A percentile compares a stretch with the other conserved stretches of the same genome.
Conservation (phyloP, 345 rosid species). For the Corchorus olitorius region DNA sequence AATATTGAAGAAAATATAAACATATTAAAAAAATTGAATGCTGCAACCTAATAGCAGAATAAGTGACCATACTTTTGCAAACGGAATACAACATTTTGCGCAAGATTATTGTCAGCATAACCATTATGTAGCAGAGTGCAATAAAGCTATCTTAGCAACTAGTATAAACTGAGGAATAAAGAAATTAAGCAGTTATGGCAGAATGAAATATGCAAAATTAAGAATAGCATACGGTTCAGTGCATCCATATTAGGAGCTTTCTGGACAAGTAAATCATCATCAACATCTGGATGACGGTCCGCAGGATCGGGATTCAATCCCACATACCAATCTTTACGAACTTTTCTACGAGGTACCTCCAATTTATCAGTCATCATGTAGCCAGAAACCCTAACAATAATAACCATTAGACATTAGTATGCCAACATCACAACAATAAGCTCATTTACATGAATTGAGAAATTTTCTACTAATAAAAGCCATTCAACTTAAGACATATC, state of each 20-base stretch:
- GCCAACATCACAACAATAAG: conserved; percentile 1
- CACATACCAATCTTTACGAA: conserved; percentile 86
- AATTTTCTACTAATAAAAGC: not conserved
- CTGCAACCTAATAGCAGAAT: not conserved
- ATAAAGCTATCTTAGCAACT: conserved; percentile 5
- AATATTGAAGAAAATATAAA: not conserved
- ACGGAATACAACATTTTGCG: not conserved
- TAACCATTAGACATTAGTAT: conserved; percentile 11
- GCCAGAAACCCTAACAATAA: conserved; percentile 78
- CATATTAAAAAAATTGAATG: not conserved
- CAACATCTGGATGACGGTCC: conserved; percentile 95
- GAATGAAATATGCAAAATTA: conserved; percentile 1
- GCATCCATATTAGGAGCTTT: conserved; percentile 63
- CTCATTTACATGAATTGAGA: conserved; percentile 9
- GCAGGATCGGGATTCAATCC: conserved; percentile 87
- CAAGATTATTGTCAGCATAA: conserved; percentile 1
- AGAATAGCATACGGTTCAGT: conserved; percentile 55
- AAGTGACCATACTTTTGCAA: not conserved
- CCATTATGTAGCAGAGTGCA: not conserved
- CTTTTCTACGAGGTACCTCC: conserved; percentile 87
- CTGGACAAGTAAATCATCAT: conserved; percentile 61
- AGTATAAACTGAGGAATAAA: not conserved
- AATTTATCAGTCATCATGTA: conserved; percentile 94
- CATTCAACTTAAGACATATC: conserved; percentile 20
- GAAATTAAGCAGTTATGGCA: conserved; percentile 7